A percentile compares a stretch with the other conserved stretches of the same genome.
Conservation (phyloP, 169 alveolate species). For the Eimeria praecox region DNA sequence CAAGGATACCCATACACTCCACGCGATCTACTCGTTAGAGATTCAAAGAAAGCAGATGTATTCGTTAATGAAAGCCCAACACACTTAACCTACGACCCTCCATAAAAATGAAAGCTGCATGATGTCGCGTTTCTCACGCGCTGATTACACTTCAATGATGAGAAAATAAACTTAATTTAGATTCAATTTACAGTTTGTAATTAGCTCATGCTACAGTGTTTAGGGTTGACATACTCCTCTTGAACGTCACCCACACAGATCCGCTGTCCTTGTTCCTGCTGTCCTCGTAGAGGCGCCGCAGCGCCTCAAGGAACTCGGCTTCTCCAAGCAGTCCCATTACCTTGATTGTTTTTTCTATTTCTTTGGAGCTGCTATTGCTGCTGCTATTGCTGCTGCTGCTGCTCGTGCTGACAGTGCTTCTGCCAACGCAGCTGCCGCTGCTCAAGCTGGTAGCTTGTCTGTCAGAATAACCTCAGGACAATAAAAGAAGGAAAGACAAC, state of each 20-base stretch:
- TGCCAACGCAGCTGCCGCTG: constrained; percentile 40
- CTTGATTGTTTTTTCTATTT: not conserved
- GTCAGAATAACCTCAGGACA: not conserved
- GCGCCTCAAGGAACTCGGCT: constrained; percentile 60
- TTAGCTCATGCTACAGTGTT: not conserved
- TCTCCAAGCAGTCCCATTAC: constrained; percentile 66
- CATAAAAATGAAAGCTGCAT: not conserved
- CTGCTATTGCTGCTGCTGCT: not conserved
- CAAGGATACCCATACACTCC: not conserved
- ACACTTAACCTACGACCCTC: not conserved
- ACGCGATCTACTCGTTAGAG: not conserved
- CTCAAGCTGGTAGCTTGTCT: not conserved
- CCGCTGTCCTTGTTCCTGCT: constrained; percentile 46
- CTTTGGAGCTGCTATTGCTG: constrained; percentile 30
- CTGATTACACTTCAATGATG: not conserved
- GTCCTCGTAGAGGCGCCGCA: constrained; percentile 69
- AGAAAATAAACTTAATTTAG: not conserved
- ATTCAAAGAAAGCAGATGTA: not conserved
- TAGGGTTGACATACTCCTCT: constrained; percentile 8
- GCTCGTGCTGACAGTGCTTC: not conserved
- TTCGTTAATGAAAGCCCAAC: not conserved
- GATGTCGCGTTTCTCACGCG: not conserved
- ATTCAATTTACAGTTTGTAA: not conserved
- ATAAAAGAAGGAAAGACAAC: not conserved
- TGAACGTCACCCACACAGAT: constrained; percentile 48